phyloP scores from a whole-genome alignment of 495 filamentous ascomycete species.

The Aspergillus taichungensis region DNA sequence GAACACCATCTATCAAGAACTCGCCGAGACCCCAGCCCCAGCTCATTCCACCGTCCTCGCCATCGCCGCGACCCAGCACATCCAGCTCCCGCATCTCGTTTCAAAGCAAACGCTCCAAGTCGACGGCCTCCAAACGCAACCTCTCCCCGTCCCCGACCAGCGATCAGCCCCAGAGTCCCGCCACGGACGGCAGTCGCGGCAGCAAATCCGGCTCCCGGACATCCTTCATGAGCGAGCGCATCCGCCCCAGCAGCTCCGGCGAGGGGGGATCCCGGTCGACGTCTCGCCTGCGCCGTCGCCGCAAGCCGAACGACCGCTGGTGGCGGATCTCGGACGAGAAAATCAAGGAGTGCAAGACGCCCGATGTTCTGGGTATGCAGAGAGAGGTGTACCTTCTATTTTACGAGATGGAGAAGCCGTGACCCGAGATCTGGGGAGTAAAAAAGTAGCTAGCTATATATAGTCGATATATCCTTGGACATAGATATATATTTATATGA shows the following conservation, averaged over 20 bases:
- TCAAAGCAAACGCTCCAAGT: conserved; percentile 27
- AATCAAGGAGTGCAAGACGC: conserved; percentile 84
- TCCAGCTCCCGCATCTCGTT: conserved; percentile 30
- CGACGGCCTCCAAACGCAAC: conserved; percentile 19
- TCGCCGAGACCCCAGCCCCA: conserved; percentile 7
- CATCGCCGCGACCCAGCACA: conserved; percentile 29
- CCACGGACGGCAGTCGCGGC: conserved; percentile 17
- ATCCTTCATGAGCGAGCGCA: conserved; percentile 14
- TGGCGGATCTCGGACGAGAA: conserved; percentile 99
- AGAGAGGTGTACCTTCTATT: conserved; percentile 94
- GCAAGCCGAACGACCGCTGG: conserved; percentile 67
- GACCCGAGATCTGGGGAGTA: no score
- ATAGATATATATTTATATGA: no score
- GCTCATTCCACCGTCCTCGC: conserved; percentile 19
- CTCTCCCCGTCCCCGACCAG: conserved; percentile 14
- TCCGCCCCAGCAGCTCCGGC: conserved; percentile 17
- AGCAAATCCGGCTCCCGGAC: conserved; percentile 21
- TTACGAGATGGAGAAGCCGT: conserved; percentile 66
- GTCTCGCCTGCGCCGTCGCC: conserved; percentile 43
- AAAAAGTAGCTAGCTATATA: neutral
- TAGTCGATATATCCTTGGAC: no score
- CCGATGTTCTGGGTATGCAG: conserved; percentile 87
- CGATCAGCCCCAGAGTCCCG: conserved; percentile 17
- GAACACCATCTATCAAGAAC: conserved; percentile 7
- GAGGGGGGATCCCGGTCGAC: conserved; percentile 14